A percentile compares a stretch with the other conserved stretches of the same genome.
phyloP scores from a whole-genome alignment of 1,139 yeast species.

The Wickerhamomyces sp. region DNA sequence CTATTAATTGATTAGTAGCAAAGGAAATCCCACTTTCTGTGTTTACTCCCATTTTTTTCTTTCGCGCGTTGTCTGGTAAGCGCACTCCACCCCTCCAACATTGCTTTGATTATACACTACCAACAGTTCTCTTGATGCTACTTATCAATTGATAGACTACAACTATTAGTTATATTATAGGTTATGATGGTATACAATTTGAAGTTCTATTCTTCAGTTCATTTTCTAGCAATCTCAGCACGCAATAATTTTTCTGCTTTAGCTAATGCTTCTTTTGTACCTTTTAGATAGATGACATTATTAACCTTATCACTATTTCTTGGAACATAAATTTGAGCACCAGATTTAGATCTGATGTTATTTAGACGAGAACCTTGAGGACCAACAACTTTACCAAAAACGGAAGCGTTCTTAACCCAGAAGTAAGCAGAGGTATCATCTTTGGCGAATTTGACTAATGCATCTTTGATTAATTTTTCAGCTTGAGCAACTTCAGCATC shows the following conservation, averaged over 20 bases:
- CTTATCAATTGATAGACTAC: too few species aligned
- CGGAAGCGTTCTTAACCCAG: constrained; percentile 41
- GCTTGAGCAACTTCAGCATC: constrained; percentile 29
- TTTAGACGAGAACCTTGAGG: constrained; percentile 69
- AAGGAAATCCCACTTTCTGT: neutral
- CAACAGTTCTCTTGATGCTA: too few species aligned
- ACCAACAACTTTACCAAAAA: constrained; percentile 64
- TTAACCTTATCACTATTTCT: constrained; percentile 46
- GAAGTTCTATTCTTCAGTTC: neutral
- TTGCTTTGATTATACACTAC: too few species aligned
- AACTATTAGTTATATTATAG: too few species aligned
- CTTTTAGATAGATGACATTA: constrained; percentile 41
- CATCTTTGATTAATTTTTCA: constrained; percentile 28
- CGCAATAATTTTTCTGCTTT: constrained; percentile 33
- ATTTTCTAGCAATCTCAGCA: constrained; percentile 18
- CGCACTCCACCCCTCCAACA: too few species aligned
- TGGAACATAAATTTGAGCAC: constrained; percentile 62
- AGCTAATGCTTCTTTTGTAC: constrained; percentile 34
- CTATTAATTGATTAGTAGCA: neutral
- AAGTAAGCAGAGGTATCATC: constrained; percentile 42
- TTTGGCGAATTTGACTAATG: constrained; percentile 29
- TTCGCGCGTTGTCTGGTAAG: too few species aligned
- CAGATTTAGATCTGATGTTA: constrained; percentile 54
- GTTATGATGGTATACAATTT: too few species aligned
- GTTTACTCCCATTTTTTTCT: too few species aligned